phyloP scores from a whole-genome alignment of 495 filamentous ascomycete species.

The Daldinia caldariorum region DNA sequence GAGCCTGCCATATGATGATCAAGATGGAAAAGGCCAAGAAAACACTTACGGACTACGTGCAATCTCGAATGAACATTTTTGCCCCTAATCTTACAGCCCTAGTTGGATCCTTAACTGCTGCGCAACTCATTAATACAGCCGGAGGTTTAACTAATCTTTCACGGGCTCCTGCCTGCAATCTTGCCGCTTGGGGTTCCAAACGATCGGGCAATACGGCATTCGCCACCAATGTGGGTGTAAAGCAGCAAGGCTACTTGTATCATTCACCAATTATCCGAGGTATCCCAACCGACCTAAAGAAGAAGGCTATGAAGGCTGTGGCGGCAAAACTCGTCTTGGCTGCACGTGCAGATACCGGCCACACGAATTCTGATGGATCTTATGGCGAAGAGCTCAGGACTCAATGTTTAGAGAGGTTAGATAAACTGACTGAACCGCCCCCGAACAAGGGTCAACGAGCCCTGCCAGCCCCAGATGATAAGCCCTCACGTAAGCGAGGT shows the following conservation, averaged over 20 bases:
- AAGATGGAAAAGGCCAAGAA: conserved; percentile 87
- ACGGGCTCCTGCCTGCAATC: conserved; percentile 91
- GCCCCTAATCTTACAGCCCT: conserved; percentile 94
- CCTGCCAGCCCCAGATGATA: conserved; percentile 94
- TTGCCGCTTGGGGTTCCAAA: conserved; percentile 88
- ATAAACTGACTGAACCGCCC: conserved; percentile 93
- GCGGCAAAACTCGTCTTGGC: conserved; percentile 92
- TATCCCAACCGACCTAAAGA: conserved; percentile 86
- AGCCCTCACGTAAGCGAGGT: conserved; percentile 91
- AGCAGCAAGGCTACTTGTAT: conserved; percentile 93
- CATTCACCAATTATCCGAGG: conserved; percentile 85
- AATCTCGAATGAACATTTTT: conserved; percentile 95
- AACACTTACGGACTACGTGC: conserved; percentile 91
- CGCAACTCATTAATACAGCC: conserved; percentile 92
- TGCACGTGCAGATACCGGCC: conserved; percentile 87
- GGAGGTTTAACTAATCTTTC: conserved; percentile 89
- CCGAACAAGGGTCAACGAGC: conserved; percentile 89
- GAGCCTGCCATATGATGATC: conserved; percentile 87
- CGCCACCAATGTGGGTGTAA: conserved; percentile 91
- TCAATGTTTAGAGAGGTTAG: conserved; percentile 85
- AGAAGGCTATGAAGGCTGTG: conserved; percentile 95
- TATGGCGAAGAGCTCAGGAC: conserved; percentile 84
- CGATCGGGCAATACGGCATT: conserved; percentile 84
- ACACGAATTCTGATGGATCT: conserved; percentile 81
- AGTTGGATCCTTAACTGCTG: conserved; percentile 93